Base-by-base conservation (phyloP, 2,329 filamentous ascomycete genomes). In the Cladophialophora exuberans region DNA sequence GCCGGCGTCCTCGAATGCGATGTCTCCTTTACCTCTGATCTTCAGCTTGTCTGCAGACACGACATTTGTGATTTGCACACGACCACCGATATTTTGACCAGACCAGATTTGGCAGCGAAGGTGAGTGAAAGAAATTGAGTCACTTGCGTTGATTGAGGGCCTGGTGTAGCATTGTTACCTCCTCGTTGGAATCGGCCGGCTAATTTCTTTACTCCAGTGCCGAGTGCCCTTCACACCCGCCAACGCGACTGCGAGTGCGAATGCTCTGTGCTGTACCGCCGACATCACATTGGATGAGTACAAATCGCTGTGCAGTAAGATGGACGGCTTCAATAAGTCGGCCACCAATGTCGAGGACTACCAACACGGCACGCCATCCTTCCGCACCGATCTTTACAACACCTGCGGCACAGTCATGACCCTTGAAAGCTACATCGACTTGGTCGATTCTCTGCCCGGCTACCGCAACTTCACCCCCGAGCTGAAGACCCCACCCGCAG, bases 271-370 rank as follows among this genome's bases (percentile, higher is more conserved):
- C 76, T 89, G 86, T 76, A 88, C 86, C 2, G 84, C 79, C 63
- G 87, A 89, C 66, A 82, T 89, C 65, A 88, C 86, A 1, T 72
- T 86, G 30, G 76, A 76, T 41, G 87, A 89, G 70, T 88, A 83
- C 76, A 82, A 83, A 70, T 75, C 78, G 4, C 79, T 89, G 4
- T 89, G 86, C 72, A 80, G 80, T 65, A 88, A 88, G 72, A 88
- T 87, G 84, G 86, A 89, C 65, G 81, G 81, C 45, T 80, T 72
- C 66, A 84, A 86, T 64, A 42, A 69, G 76, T 60, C 78, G 73
- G 41, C 83, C 28, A 79, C 79, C 17, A 88, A 79, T 1, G 72
- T 81, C 0, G 69, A 75, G 31, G 79, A 82, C 61, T 87, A 79
- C 72, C 79, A 83, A 55, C 71, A 75, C 63, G 82, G 83, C 52